Conservation (phyloP, 108 stramenopile species). For the Nitzschia sp. region DNA sequence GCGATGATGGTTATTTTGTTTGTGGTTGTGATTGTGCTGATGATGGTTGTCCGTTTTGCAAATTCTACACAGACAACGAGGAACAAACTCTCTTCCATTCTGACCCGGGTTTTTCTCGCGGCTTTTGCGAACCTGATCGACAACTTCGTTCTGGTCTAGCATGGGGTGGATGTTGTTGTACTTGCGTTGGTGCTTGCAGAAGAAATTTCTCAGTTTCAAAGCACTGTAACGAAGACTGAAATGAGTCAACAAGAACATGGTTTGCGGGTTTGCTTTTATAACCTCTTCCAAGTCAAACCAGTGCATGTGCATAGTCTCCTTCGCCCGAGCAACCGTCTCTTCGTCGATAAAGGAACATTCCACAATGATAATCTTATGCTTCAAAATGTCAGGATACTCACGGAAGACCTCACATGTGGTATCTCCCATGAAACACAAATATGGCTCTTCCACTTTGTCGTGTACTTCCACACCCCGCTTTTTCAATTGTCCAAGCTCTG, state of each 20-base stretch:
- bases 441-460: conserved; percentile 24
- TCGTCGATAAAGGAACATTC: conserved; percentile 49
- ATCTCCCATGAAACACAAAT: conserved; percentile 49
- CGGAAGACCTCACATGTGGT: conserved; percentile 44
- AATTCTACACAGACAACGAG: too few relatives aligned
- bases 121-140: background rate
- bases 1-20: too few relatives aligned
- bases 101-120: too few relatives aligned
- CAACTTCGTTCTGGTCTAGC: conserved; percentile 39
- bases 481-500: conserved; percentile 37
- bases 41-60: too few relatives aligned
- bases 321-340: conserved; percentile 24
- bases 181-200: conserved; percentile 12
- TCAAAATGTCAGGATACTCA: conserved; percentile 32
- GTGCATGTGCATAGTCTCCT: conserved; percentile 44
- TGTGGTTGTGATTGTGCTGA: too few relatives aligned
- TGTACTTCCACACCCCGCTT: conserved; percentile 24
- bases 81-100: too few relatives aligned
- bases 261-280: conserved; percentile 32
- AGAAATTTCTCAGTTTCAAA: conserved; percentile 35
- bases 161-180: conserved; percentile 49
- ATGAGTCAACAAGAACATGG: conserved; percentile 43
- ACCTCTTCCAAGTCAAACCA: conserved; percentile 44
- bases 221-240: conserved; percentile 39
- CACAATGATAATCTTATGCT: conserved; percentile 35